phyloP scores from a whole-genome alignment of 2,329 filamentous ascomycete genomes.

The Cladosporium cucumerinum region DNA sequence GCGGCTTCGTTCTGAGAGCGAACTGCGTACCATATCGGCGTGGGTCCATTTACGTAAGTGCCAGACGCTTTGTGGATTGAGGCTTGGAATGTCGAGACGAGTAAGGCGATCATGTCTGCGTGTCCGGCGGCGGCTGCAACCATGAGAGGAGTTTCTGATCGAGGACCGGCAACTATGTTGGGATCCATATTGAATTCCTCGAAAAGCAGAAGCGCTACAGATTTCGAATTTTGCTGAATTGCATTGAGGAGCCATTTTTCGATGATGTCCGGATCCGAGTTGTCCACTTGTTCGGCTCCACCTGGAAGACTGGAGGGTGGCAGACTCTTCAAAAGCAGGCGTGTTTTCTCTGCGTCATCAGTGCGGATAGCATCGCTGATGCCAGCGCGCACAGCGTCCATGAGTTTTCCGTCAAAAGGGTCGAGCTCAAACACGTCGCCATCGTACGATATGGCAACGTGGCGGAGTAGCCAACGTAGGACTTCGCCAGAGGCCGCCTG shows the following conservation, averaged over 20 bases:
- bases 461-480: background rate
- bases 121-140: background rate
- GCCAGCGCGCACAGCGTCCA: background rate
- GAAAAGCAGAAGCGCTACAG: background rate
- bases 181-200: background rate
- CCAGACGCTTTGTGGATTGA: conserved; percentile 18
- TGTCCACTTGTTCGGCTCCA: background rate
- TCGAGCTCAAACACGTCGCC: conserved; percentile 10
- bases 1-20: conserved; percentile 16
- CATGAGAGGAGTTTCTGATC: background rate
- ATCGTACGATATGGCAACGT: background rate
- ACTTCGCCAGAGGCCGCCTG: background rate
- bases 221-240: background rate
- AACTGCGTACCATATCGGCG: conserved; percentile 18
- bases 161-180: background rate
- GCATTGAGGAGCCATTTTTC: background rate
- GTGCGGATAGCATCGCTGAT: background rate
- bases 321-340: background rate
- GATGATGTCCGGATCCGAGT: background rate
- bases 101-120: conserved; percentile 1
- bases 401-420: conserved; percentile 7
- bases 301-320: background rate
- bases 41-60: conserved; percentile 19
- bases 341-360: background rate
- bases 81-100: conserved; percentile 11